Evolutionary conservation across 192 early-diverging fungal genomes (phyloP), one percentile per base, ranked within the genome.

Genomic region (Allomyces macrogynus): DNA sequence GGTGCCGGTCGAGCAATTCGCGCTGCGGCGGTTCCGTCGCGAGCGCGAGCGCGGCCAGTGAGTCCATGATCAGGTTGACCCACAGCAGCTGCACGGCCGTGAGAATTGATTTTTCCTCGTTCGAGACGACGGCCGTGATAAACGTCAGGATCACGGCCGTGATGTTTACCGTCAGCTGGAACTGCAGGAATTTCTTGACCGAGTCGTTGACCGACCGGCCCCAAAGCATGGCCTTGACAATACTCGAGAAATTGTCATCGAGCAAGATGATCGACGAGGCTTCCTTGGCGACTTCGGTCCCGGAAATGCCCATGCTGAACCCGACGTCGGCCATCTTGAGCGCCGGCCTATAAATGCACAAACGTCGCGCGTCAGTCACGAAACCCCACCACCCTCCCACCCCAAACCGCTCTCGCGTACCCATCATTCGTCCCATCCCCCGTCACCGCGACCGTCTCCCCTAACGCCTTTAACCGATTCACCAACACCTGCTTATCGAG

Each of bases 351-450:
- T n/a, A n/a, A n/a, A n/a, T n/a, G n/a, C n/a, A n/a, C n/a, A n/a
- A n/a, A n/a, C n/a, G n/a, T n/a, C n/a, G n/a, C n/a, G n/a, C n/a
- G n/a, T n/a, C n/a, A n/a, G n/a, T n/a, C n/a, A n/a, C n/a, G n/a
- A n/a, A n/a, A n/a, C n/a, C n/a, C n/a, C n/a, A n/a, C n/a, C n/a
- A n/a, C n/a, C n/a, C n/a, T n/a, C n/a, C n/a, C n/a, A n/a, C n/a
- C n/a, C n/a, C n/a, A n/a, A n/a, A n/a, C n/a, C n/a, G n/a, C n/a
- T n/a, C n/a, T n/a, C n/a, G n/a, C n/a, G 20, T 57, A 57, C 49
- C 89, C 97, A 72, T 99, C 97, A 73, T 99, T 99, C n/a, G 97
- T 97, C 11, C 97, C 97, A 77, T 99, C 97, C 27, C 97, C 97
- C 49, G 95, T 99, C 0, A 99, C 95, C 0, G 96, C 92, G 7